These are phyloP conservation scores for Ascomycota sp. DNA, from an alignment of 2,329 filamentous ascomycete species.

Conservation along the genomic window DNA sequence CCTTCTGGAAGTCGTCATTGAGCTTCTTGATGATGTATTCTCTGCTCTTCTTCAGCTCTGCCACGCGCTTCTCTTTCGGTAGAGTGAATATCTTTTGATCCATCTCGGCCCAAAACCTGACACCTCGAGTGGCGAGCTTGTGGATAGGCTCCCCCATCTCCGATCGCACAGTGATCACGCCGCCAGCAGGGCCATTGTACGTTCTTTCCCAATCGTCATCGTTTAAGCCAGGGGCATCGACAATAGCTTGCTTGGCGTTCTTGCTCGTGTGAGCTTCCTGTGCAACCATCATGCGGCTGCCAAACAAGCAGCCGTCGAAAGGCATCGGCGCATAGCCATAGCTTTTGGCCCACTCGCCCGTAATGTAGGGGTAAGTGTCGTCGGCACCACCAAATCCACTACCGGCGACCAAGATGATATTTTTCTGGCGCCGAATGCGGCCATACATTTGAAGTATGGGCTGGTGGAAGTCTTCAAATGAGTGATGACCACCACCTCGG, in stretches of 20 bases:
- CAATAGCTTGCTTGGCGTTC: slow-evolving; percentile 74
- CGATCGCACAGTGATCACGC: slow-evolving; percentile 86
- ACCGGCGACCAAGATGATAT: slow-evolving; percentile 73
- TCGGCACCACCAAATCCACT: slow-evolving; percentile 80
- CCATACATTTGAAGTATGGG: slow-evolving; percentile 81
- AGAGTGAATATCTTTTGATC: slow-evolving; percentile 93
- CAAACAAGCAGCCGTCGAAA: slow-evolving; percentile 77
- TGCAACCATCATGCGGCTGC: slow-evolving; percentile 83
- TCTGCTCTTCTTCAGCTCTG: slow-evolving; percentile 69
- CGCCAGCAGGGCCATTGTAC: slow-evolving; percentile 75
- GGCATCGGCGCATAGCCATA: slow-evolving; percentile 84
- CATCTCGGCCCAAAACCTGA: slow-evolving; percentile 96
- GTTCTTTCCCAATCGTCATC: slow-evolving; percentile 79
- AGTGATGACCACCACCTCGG: slow-evolving; percentile 82
- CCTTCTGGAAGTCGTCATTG: slow-evolving; percentile 90
- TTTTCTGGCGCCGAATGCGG: slow-evolving; percentile 62
- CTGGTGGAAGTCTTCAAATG: slow-evolving; percentile 85
- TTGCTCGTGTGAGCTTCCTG: slow-evolving; percentile 79
- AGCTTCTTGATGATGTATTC: slow-evolving; percentile 87
- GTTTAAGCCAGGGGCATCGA: slow-evolving; percentile 61
- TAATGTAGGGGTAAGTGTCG: slow-evolving; percentile 81
- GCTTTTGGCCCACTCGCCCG: slow-evolving; percentile 66
- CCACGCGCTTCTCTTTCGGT: slow-evolving; percentile 79
- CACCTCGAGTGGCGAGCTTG: slow-evolving; percentile 90
- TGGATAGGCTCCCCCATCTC: slow-evolving; percentile 99